Base-by-base conservation (phyloP, 306 rosid genomes). In the Macrotyloma uniflorum region DNA sequence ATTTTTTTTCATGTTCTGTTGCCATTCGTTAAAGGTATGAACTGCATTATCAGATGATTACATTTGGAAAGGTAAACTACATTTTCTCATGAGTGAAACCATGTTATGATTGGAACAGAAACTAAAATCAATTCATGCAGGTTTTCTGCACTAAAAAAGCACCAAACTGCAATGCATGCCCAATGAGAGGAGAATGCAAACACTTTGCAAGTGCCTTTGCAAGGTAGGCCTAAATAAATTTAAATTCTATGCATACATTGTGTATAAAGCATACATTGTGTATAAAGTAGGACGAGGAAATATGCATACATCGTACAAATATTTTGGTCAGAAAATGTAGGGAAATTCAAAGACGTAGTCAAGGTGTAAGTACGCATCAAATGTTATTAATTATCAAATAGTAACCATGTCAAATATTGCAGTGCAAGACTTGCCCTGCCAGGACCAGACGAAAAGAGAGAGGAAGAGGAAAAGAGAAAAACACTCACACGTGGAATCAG, bases 191-290 rank as follows among this genome's bases (percentile, higher is more conserved):
- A 79, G 98, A 93, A 80, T 93, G 98, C 75, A 87, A 93, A 82
- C 98, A 93, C 82, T 93, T 93, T 35, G 98, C 98, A 4, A 93
- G 98, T 50, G 98, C 98, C 70, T 93, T 91, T 83, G 98, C 98
- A 72, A 93, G 97, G 98, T 93, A 76, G 69, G 82, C 70, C 14
- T 45, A 35, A 65, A 74, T 54, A 43, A 67, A 54, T 19, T 79
- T 53, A 67, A 24, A 43, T 55, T 55, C 13, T 65, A 16, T 71
- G 77, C 50, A 16, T 22, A 42, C 13, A 26, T 58, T 58, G 35
- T 16, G 22, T 23, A n/a, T n/a, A n/a, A n/a, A n/a, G n/a, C n/a
- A n/a, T n/a, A n/a, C n/a, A n/a, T n/a, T n/a, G n/a, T n/a, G n/a
- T n/a, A n/a, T n/a, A n/a, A n/a, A n/a, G n/a, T n/a, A n/a, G n/a